Conservation (phyloP, 2,329 filamentous ascomycete genomes). For the Raffaelea arxii region DNA sequence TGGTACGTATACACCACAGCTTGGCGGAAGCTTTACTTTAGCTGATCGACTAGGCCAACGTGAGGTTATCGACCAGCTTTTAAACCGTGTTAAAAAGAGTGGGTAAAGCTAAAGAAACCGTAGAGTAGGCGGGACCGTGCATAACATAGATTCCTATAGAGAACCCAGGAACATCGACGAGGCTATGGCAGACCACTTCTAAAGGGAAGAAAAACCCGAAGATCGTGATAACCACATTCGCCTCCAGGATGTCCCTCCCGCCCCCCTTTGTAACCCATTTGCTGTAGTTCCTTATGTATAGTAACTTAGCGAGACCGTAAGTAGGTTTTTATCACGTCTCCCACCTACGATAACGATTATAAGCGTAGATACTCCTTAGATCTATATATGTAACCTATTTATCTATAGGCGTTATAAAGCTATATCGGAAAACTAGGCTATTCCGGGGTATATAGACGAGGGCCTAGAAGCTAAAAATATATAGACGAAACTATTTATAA, state of each 20-base stretch:
- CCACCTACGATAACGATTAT: slow-evolving; percentile 53
- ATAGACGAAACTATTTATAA: slow-evolving; percentile 37
- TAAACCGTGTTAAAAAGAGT: slow-evolving; percentile 17
- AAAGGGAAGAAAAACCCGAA: not conserved
- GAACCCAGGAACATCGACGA: not conserved
- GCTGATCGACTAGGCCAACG: slow-evolving; percentile 45
- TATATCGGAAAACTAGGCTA: slow-evolving; percentile 23
- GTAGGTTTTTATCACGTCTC: slow-evolving; percentile 53
- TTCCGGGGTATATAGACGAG: slow-evolving; percentile 38
- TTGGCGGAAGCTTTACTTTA: too few relatives aligned
- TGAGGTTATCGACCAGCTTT: slow-evolving; percentile 34
- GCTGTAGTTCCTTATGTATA: slow-evolving; percentile 44
- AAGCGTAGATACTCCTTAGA: slow-evolving; percentile 48
- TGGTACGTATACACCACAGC: slow-evolving; percentile 27
- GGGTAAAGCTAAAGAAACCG: not conserved
- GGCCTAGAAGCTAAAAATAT: slow-evolving; percentile 34
- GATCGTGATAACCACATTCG: not conserved
- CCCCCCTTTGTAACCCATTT: too few relatives aligned
- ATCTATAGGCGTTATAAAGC: slow-evolving; percentile 25
- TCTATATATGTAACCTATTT: slow-evolving; percentile 61
- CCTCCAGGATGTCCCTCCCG: not conserved
- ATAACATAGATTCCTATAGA: not conserved
- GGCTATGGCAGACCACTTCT: not conserved
- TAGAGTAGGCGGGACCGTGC: not conserved
- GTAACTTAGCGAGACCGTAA: slow-evolving; percentile 31